Evolutionary conservation across 352 stramenopile genomes (phyloP), one percentile per base, ranked within the genome.

Genomic region (Globisporangium carolinianum): DNA sequence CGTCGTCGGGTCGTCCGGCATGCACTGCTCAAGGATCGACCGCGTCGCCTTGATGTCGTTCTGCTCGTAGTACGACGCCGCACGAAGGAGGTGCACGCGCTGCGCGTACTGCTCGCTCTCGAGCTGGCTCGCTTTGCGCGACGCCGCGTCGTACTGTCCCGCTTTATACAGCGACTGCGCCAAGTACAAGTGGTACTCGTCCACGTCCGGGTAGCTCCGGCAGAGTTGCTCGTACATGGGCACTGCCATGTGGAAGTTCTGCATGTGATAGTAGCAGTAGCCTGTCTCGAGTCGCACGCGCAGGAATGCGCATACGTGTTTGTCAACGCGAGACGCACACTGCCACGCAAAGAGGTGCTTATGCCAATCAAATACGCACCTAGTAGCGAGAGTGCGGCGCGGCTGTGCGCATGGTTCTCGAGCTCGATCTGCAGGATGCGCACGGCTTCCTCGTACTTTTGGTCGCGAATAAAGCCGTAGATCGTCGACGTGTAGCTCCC

Each of bases 201-300:
- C 92, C 32, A 97, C 87, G 53, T 96, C 84, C 1, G 95, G 96
- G 69, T 92, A 98, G 52, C 94, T 81, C 53, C 91, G 86, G 60
- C 91, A 88, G 24, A 98, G 83, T 67, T 98, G 83, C 64, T 98
- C 93, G 68, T 98, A 99, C 73, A 97, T 97, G 56, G 80, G 72
- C 43, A 96, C 89, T 6, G 95, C 93, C 47, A 83, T 72, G 38
- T 76, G 65, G 68, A 94, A 98, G 66, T 98, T 94, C 70, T 98
- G 83, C 68, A 97, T 75, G 68, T 98, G 88, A 75, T 98, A 98
- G 73, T 97, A 98, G 75, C 94, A 98, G 71, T 98, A 98, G n/a
- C 87, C 68, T 75, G 51, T 9, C 8, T 39, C 5, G 7, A 24
- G 18, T 24, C 18, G 18, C 18, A 24, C 18, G 18, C 18, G 18